phyloP scores from a whole-genome alignment of 257 asterid species.

The Jacaranda mimosifolia region DNA sequence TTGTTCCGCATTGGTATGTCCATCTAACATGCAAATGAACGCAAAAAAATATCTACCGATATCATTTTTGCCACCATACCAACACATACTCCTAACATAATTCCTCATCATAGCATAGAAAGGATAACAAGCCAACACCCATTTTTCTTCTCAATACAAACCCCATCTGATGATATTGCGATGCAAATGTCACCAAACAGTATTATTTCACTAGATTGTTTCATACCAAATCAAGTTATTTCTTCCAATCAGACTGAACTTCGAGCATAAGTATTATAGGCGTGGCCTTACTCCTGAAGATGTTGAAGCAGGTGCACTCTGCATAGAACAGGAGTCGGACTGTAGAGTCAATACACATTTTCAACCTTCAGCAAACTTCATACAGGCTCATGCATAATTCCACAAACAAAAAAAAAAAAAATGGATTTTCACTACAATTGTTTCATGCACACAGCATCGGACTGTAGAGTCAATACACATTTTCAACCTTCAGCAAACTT shows the following conservation, averaged over 20 bases:
- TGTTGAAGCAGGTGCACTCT: slow-evolving; percentile 76
- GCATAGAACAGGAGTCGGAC: slow-evolving; percentile 39
- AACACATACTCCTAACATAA: neutral
- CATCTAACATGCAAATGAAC: neutral
- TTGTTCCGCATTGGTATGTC: neutral
- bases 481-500: too few species aligned
- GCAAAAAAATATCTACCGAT: neutral
- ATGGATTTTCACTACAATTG: too few species aligned
- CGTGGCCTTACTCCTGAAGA: slow-evolving; percentile 72
- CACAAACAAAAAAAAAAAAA: too few species aligned
- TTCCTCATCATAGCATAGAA: neutral
- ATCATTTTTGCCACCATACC: neutral
- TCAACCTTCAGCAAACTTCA: too few species aligned
- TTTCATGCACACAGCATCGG: too few species aligned
- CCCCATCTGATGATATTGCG: neutral
- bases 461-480: neutral
- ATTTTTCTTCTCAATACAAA: neutral
- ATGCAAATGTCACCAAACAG: neutral
- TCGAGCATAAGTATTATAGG: slow-evolving; percentile 45
- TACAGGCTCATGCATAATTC: too few species aligned
- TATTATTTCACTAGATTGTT: slow-evolving; percentile 15
- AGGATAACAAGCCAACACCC: neutral
- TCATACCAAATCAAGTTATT: neutral
- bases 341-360: neutral
- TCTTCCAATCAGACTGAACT: slow-evolving; percentile 1